These are phyloP conservation scores for Physcia stellaris DNA, from an alignment of 495 filamentous ascomycete species.

Conservation along the genomic window DNA sequence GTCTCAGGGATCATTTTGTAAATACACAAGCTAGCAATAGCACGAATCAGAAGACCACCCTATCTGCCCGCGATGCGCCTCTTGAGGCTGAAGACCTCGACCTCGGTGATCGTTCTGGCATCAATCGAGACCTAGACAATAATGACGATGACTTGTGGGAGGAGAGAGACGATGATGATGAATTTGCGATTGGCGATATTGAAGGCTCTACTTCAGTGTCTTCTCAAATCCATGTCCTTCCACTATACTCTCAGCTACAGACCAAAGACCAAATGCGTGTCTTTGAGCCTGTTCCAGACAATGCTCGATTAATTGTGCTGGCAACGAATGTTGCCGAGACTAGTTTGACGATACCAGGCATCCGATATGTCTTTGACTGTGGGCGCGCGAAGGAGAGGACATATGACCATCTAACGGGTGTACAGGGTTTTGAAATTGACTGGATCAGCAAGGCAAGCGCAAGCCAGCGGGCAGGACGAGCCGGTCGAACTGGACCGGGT, in stretches of 20 bases:
- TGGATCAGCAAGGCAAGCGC: slow-evolving; percentile 99
- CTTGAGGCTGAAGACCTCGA: slow-evolving; percentile 82
- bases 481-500: slow-evolving; percentile 88
- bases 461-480: slow-evolving; percentile 82
- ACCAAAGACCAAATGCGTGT: slow-evolving; percentile 85
- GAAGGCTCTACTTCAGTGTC: slow-evolving; percentile 45
- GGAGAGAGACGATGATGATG: slow-evolving; percentile 38
- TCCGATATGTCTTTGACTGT: slow-evolving; percentile 91
- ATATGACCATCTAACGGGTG: slow-evolving; percentile 70
- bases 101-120: slow-evolving; percentile 44
- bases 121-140: slow-evolving; percentile 24
- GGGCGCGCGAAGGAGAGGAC: slow-evolving; percentile 84
- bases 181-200: slow-evolving; percentile 49
- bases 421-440: slow-evolving; percentile 86
- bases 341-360: slow-evolving; percentile 88
- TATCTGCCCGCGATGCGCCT: slow-evolving; percentile 65
- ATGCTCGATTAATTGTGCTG: slow-evolving; percentile 74
- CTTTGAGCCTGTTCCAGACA: slow-evolving; percentile 79
- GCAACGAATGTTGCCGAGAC: slow-evolving; percentile 98
- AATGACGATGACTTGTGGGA: slow-evolving; percentile 29
- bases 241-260: slow-evolving; percentile 87
- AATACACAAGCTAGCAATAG: slow-evolving; percentile 38
- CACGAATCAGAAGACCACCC: slow-evolving; percentile 48
- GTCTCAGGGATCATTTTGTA: slow-evolving; percentile 58
- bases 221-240: slow-evolving; percentile 67